Base-by-base conservation (phyloP, 129 eudicot species). In the Kitagawia praeruptora region DNA sequence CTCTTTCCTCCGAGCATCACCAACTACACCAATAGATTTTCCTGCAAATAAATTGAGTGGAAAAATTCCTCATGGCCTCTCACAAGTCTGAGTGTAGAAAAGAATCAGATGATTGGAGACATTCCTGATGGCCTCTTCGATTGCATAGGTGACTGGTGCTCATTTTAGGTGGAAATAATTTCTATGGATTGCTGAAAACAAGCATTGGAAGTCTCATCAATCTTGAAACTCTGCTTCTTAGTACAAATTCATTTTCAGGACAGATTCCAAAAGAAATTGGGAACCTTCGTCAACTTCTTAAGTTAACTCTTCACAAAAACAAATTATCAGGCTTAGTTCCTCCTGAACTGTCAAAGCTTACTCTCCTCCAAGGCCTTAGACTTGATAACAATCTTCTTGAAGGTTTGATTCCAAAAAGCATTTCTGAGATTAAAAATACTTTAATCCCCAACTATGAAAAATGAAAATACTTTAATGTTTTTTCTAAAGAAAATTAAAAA, bases 81-180 rank as follows among this genome's bases (percentile, higher is more conserved):
- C 37, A 92, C 92, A 0, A 74, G 16, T 66, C 66, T 95, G 23
- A 73, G 81, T n/a, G 72, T 90, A 25, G 81, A 88, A 0, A 0
- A 8, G 13, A 95, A 92, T 81, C 40, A 71, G 3, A 42, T 95
- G 74, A 80, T 84, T 0, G 97, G 93, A 21, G 81, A 72, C 4
- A 85, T 95, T 48, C 97, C 98, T 0, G 89, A 87, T 5, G 92
- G 86, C 40, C 80, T 94, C 56, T 95, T 87, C 81, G 75, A 90
- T 44, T 92, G 93, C 83, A 53, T 85, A 23, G 82, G 71, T 95
- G 11, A 64, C 51, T 70, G 58, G 0, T 4, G 34, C 81, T 91
- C 12, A 77, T 82, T 80, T 4, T 92, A 2, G 82, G 83, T 23
- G 13, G 42, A 37, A 95, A 88, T 82, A 86, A 82, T 71, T 77